Evolutionary conservation across 225 moss, liverwort and hornwort species (phyloP).

Genomic region (Climacium dendroides): DNA sequence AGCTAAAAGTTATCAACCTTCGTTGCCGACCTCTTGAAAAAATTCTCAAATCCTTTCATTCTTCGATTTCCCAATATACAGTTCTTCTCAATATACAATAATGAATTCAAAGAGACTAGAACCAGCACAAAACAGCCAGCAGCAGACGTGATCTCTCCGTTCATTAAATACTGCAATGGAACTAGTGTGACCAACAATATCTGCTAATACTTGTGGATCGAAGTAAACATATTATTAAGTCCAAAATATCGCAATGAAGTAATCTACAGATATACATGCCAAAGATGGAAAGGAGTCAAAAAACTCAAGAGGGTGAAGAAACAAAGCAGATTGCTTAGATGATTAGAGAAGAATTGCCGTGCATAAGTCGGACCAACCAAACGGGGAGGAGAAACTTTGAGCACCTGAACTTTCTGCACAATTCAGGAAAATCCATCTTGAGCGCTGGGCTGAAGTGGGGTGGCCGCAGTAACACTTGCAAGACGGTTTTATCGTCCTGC

Average conservation of each 20-base stretch:
- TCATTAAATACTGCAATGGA: neutral
- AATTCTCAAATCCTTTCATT: neutral
- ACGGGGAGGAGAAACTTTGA: neutral
- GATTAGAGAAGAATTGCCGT: neutral
- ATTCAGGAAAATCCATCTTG: slow-evolving; percentile 74
- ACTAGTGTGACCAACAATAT: neutral
- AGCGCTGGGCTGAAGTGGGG: slow-evolving; percentile 47
- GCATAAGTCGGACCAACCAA: neutral
- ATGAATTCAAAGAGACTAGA: neutral
- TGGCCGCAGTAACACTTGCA: slow-evolving; percentile 46
- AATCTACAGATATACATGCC: neutral
- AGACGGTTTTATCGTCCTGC: slow-evolving; percentile 24
- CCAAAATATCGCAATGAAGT: neutral
- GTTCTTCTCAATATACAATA: neutral
- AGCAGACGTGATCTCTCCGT: neutral
- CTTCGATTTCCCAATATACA: neutral
- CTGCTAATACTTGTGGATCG: too few species aligned
- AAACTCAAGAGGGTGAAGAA: neutral
- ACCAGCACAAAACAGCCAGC: neutral
- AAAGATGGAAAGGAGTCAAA: neutral
- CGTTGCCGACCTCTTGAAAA: neutral
- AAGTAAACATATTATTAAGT: neutral
- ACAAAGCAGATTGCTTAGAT: neutral
- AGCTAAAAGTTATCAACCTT: neutral
- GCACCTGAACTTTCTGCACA: slow-evolving; percentile 73